Evolutionary conservation across 192 early-diverging fungal genomes (phyloP).

Genomic region (Coemansia reversa): DNA sequence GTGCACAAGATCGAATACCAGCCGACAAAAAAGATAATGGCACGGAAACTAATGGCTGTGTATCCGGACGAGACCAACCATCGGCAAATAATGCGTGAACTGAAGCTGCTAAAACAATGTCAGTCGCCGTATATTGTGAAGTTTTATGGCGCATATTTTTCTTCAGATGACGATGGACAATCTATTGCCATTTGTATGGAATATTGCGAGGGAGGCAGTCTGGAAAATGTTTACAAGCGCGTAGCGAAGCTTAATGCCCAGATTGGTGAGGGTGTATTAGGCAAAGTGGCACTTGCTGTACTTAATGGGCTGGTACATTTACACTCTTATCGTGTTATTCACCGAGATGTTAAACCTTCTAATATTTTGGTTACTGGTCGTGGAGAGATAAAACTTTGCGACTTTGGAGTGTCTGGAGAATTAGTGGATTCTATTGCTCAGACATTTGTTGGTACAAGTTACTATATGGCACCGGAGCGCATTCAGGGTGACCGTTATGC

Average conservation of each 20-base stretch:
- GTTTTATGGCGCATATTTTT: slow-evolving; percentile 90
- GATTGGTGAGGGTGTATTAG: slow-evolving; percentile 88
- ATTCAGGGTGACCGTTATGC: slow-evolving; percentile 88
- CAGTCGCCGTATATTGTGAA: slow-evolving; percentile 91
- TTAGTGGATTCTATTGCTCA: slow-evolving; percentile 83
- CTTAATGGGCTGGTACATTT: slow-evolving; percentile 89
- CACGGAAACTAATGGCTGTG: slow-evolving; percentile 78
- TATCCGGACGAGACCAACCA: slow-evolving; percentile 69
- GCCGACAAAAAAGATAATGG: slow-evolving; percentile 80
- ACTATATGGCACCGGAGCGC: slow-evolving; percentile 97
- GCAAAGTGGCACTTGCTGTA: slow-evolving; percentile 87
- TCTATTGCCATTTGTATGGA: slow-evolving; percentile 95
- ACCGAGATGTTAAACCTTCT: slow-evolving; percentile 97
- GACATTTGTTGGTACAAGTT: slow-evolving; percentile 96
- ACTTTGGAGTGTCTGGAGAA: slow-evolving; percentile 96
- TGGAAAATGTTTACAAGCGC: slow-evolving; percentile 88
- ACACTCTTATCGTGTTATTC: slow-evolving; percentile 83
- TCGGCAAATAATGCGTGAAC: slow-evolving; percentile 86
- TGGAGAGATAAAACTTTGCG: slow-evolving; percentile 94
- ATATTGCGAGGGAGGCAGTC: slow-evolving; percentile 90
- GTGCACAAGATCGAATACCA: slow-evolving; percentile 83
- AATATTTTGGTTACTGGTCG: slow-evolving; percentile 90
- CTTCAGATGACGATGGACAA: slow-evolving; percentile 70
- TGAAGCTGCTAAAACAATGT: slow-evolving; percentile 85
- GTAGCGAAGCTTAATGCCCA: slow-evolving; percentile 64